Percentiles rank a stretch among this genome's conserved stretches.
phyloP scores from a whole-genome alignment of 495 filamentous ascomycete species.

The Trichoderma gamsii region DNA sequence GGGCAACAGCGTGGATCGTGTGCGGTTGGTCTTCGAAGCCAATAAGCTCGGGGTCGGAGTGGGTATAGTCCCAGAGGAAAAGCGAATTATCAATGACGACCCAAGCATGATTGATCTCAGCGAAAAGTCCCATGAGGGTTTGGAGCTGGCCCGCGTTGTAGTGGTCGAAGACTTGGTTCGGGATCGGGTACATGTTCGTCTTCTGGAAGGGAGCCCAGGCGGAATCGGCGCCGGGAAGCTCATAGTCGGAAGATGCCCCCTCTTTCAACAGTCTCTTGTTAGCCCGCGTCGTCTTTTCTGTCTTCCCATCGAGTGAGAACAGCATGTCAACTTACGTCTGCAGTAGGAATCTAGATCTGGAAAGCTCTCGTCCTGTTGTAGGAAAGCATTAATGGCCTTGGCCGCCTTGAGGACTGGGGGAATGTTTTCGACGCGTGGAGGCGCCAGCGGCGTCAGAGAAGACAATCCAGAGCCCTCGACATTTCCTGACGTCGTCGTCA shows the following conservation, averaged over 20 bases:
- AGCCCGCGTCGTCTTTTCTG: neutral
- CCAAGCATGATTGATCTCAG: slow-evolving; percentile 90
- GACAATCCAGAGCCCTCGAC: neutral
- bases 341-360: slow-evolving; percentile 88
- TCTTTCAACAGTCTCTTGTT: slow-evolving; percentile 19
- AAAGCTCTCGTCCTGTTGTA: slow-evolving; percentile 70
- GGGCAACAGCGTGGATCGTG: slow-evolving; percentile 75
- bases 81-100: slow-evolving; percentile 90
- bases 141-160: slow-evolving; percentile 77
- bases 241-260: slow-evolving; percentile 91
- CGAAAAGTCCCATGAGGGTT: slow-evolving; percentile 87
- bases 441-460: slow-evolving; percentile 18
- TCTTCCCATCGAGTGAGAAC: neutral
- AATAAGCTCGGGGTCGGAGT: slow-evolving; percentile 77
- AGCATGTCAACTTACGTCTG: slow-evolving; percentile 59
- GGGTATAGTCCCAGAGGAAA: slow-evolving; percentile 96
- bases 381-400: slow-evolving; percentile 70
- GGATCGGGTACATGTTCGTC: slow-evolving; percentile 73
- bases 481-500: slow-evolving; percentile 16
- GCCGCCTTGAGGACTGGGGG: slow-evolving; percentile 74
- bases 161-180: slow-evolving; percentile 81
- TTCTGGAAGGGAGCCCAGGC: slow-evolving; percentile 89
- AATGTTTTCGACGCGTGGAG: slow-evolving; percentile 16
- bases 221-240: slow-evolving; percentile 52
- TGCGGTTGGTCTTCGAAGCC: slow-evolving; percentile 86